These are phyloP conservation scores for Daldinia vernicosa DNA, from an alignment of 495 filamentous ascomycete species.

Conservation along the genomic window DNA sequence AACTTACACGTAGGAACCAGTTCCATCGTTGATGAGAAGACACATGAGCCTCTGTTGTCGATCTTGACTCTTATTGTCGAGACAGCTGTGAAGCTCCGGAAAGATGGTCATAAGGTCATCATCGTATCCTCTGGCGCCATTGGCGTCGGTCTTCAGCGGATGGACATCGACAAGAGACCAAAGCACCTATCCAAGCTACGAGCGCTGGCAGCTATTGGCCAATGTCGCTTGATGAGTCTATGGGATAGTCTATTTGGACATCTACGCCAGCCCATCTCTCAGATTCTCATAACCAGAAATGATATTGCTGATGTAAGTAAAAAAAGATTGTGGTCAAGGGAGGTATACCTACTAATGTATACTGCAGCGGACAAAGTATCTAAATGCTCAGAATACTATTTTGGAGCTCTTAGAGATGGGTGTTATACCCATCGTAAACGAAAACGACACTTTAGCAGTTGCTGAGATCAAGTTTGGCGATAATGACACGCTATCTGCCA, in stretches of 20 bases:
- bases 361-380: constrained; percentile 83
- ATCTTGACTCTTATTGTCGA: constrained; percentile 91
- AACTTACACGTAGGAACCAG: constrained; percentile 75
- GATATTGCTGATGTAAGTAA: constrained; percentile 89
- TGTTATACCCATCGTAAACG: constrained; percentile 97
- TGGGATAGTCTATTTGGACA: constrained; percentile 94
- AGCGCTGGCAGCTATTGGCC: constrained; percentile 94
- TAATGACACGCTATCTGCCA: constrained; percentile 96
- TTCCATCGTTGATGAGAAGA: constrained; percentile 96
- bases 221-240: constrained; percentile 92
- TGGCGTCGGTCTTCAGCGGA: constrained; percentile 86
- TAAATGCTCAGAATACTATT: constrained; percentile 95
- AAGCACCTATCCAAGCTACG: constrained; percentile 88
- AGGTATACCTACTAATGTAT: constrained; percentile 7
- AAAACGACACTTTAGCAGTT: constrained; percentile 96
- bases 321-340: neutral
- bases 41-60: constrained; percentile 94
- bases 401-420: constrained; percentile 91
- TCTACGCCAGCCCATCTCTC: constrained; percentile 87
- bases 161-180: constrained; percentile 89
- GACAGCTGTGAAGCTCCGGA: constrained; percentile 82
- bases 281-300: constrained; percentile 94
- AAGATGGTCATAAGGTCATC: constrained; percentile 92
- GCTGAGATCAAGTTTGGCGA: constrained; percentile 99
- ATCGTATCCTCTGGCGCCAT: constrained; percentile 97